phyloP scores from a whole-genome alignment of 1,284 basidiomycete genomes.

The Heliocybe sulcata region DNA sequence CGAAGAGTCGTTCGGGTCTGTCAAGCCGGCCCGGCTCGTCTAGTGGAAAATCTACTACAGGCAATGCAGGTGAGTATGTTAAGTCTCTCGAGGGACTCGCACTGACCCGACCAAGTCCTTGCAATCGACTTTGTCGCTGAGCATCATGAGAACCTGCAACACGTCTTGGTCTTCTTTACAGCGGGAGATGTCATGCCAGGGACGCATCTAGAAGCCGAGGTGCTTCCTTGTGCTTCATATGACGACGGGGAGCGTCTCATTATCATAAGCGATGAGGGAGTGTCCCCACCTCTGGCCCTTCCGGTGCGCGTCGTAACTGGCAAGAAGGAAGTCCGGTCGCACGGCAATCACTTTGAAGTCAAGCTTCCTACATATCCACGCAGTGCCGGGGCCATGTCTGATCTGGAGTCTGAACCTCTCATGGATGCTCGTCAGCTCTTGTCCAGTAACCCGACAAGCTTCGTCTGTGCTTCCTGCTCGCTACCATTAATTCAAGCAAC shows the following conservation, averaged over 20 bases:
- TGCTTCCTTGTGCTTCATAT: conserved; percentile 40
- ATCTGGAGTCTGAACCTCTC: conserved; percentile 20
- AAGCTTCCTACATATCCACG: conserved; percentile 10
- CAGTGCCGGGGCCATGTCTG: background rate
- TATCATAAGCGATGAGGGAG: conserved; percentile 48
- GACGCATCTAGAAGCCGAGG: conserved; percentile 53
- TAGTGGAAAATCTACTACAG: conserved; percentile 9
- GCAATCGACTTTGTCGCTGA: conserved; percentile 74
- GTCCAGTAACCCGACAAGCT: conserved; percentile 45
- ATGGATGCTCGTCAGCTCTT: conserved; percentile 66
- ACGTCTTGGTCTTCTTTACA: conserved; percentile 63
- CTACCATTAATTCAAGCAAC: conserved; percentile 57
- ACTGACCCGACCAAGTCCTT: conserved; percentile 19
- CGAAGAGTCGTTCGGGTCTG: conserved; percentile 7
- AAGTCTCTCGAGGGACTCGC: background rate
- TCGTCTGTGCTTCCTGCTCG: conserved; percentile 70
- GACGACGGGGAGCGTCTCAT: conserved; percentile 41
- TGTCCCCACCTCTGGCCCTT: conserved; percentile 53
- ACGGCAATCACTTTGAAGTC: conserved; percentile 16
- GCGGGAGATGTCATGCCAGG: conserved; percentile 38
- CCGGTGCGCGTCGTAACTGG: conserved; percentile 58
- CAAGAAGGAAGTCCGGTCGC: conserved; percentile 46
- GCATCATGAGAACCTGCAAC: conserved; percentile 75
- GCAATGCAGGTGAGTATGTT: background rate
- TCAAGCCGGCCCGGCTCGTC: conserved; percentile 21